Evolutionary conservation across 2,329 filamentous ascomycete species (phyloP).

Genomic region (Fonsecaea nubica): DNA sequence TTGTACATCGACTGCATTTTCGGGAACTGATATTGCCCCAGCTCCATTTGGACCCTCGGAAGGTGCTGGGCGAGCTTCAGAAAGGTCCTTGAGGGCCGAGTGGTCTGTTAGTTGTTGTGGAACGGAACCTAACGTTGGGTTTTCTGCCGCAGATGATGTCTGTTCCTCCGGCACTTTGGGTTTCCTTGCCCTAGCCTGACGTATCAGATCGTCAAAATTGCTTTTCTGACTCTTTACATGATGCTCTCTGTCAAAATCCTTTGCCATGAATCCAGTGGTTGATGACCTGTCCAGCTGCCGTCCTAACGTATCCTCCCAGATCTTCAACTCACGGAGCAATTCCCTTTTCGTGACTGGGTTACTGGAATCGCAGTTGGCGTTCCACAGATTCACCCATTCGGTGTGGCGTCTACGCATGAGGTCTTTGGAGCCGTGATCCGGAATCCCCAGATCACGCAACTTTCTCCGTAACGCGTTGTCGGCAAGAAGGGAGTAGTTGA

Average conservation of each 20-base stretch:
- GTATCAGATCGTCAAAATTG: slow-evolving; percentile 81
- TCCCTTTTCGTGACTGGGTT: slow-evolving; percentile 73
- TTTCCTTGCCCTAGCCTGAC: slow-evolving; percentile 46
- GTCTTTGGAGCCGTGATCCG: slow-evolving; percentile 69
- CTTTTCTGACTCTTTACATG: slow-evolving; percentile 76
- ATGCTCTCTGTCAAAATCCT: slow-evolving; percentile 81
- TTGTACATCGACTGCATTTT: not conserved
- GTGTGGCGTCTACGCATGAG: slow-evolving; percentile 80
- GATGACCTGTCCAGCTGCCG: slow-evolving; percentile 45
- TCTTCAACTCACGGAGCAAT: slow-evolving; percentile 77
- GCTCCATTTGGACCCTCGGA: not conserved
- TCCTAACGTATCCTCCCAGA: slow-evolving; percentile 86
- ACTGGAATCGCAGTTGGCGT: slow-evolving; percentile 90
- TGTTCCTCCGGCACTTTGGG: slow-evolving; percentile 14
- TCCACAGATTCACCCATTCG: slow-evolving; percentile 96
- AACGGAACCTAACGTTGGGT: not conserved
- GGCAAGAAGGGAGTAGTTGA: slow-evolving; percentile 88
- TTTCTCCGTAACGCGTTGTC: slow-evolving; percentile 81
- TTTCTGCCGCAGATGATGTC: not conserved
- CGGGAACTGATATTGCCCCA: not conserved
- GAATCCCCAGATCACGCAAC: slow-evolving; percentile 78
- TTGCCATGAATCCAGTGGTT: slow-evolving; percentile 70
- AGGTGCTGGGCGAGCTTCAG: not conserved
- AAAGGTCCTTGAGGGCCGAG: not conserved
- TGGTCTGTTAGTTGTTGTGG: not conserved